Conservation (phyloP, 805 yeast species). For the Hanseniaspora vineae region DNA sequence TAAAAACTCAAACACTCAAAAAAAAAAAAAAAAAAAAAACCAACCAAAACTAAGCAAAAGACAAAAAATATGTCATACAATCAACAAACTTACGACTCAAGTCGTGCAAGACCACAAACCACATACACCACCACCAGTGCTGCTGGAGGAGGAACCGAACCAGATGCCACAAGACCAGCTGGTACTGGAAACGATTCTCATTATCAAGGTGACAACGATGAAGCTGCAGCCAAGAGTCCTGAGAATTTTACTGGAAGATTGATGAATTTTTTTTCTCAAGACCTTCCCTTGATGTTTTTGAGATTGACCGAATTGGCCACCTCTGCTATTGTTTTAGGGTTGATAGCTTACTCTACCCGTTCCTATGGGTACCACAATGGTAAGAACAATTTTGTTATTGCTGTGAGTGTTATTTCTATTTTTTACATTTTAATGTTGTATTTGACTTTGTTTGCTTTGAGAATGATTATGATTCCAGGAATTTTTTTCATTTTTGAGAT, state of each 20-base stretch:
- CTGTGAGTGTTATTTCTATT: constrained; percentile 20
- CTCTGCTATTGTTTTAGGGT: constrained; percentile 19
- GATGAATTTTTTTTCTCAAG: not conserved
- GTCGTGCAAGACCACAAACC: no score
- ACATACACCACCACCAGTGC: no score
- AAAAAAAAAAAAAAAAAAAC: no score
- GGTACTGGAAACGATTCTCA: no score
- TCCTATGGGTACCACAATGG: constrained; percentile 15
- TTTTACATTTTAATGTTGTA: constrained; percentile 17
- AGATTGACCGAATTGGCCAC: constrained; percentile 17
- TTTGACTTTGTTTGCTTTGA: constrained; percentile 10
- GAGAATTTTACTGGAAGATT: not conserved
- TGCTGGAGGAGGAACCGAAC: no score
- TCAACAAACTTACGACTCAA: no score
- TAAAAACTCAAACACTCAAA: no score
- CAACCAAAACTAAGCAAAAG: no score
- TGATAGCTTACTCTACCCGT: constrained; percentile 16
- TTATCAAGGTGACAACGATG: no score
- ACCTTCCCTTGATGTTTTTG: constrained; percentile 1
- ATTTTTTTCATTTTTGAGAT: constrained; percentile 17
- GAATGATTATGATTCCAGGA: constrained; percentile 17
- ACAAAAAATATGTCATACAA: no score
- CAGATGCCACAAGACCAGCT: no score
- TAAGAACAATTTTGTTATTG: constrained; percentile 21
- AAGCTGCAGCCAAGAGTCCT: no score